Percentiles rank a stretch among this genome's conserved stretches.
These are phyloP conservation scores for Nitzschia palea DNA, from an alignment of 108 stramenopile genomes.

Conservation along the genomic window DNA sequence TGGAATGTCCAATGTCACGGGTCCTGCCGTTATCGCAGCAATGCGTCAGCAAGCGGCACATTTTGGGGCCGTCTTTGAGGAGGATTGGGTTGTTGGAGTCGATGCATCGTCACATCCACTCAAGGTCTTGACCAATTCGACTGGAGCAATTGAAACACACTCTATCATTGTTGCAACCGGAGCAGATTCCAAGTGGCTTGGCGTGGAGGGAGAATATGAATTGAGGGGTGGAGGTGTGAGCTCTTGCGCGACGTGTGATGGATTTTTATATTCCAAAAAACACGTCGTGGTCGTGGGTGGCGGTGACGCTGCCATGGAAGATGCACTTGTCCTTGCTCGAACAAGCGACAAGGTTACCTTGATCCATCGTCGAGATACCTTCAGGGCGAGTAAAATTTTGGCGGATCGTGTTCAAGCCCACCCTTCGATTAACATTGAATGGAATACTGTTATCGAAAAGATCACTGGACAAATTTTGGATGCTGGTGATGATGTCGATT, in stretches of 20 bases:
- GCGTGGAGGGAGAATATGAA: conserved; percentile 83
- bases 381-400: conserved; percentile 89
- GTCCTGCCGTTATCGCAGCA: conserved; percentile 76
- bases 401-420: conserved; percentile 85
- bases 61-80: conserved; percentile 85
- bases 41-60: conserved; percentile 86
- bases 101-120: conserved; percentile 64
- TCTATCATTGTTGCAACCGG: conserved; percentile 94
- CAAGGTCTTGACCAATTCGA: conserved; percentile 66
- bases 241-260: conserved; percentile 97
- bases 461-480: conserved; percentile 64
- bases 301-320: conserved; percentile 96
- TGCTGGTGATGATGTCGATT: conserved; percentile 53
- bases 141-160: conserved; percentile 75
- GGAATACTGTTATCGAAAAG: conserved; percentile 82
- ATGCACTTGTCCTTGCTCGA: conserved; percentile 90
- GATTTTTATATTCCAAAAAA: conserved; percentile 76
- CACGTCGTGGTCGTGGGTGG: conserved; percentile 94
- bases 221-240: conserved; percentile 90
- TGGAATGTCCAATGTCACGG: conserved; percentile 81
- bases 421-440: conserved; percentile 76
- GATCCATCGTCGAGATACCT: conserved; percentile 89
- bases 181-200: conserved; percentile 92
- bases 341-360: conserved; percentile 83
- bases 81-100: conserved; percentile 64